Evolutionary conservation across 106 monocot species (phyloP), one percentile per base, ranked within the genome.

Genomic region (Apostasia shenzhenica): DNA sequence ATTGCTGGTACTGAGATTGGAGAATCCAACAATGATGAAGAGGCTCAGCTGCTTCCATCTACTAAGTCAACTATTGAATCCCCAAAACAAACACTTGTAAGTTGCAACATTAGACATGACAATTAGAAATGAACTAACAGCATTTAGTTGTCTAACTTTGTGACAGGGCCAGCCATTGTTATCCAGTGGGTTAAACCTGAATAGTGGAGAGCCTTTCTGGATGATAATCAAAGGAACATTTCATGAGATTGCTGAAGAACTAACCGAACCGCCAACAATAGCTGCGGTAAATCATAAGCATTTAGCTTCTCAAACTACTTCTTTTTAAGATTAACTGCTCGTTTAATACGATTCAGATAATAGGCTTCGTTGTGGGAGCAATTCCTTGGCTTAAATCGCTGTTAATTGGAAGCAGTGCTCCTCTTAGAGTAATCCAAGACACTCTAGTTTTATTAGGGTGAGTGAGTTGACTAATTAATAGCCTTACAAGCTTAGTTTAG

Each of bases 351-450:
- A 45, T 44, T 42, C 67, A 85, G 85, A 43, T 77, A 10, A 0
- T 72, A 8, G 85, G 85, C 7, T 70, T 85, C 14, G 47, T 81
- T 13, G 58, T 81, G 45, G 85, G 85, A 1, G 77, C 72, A 2
- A 59, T 70, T 6, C 81, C 85, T 4, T 78, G 85, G 81, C 14
- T 81, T 44, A 85, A 81, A 65, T 72, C 74, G 14, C 57, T 81
- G 6, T 72, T 85, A 55, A 72, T 85, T 43, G 81, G 78, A 55
- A 39, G 38, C 14, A 6, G 39, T 13, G 85, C 81, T 5, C 85
- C 81, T 46, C 63, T 85, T 50, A 46, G 74, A 67, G 81, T 81
- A 26, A 67, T 85, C 12, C 49, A 81, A 63, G 81, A 81, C 14
- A 75, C 85, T 14, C 57, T 85, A 10, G 46, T 48, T 14, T 37